Base-by-base conservation (phyloP, 768 basidiomycete genomes). In the Hericium erinaceus region DNA sequence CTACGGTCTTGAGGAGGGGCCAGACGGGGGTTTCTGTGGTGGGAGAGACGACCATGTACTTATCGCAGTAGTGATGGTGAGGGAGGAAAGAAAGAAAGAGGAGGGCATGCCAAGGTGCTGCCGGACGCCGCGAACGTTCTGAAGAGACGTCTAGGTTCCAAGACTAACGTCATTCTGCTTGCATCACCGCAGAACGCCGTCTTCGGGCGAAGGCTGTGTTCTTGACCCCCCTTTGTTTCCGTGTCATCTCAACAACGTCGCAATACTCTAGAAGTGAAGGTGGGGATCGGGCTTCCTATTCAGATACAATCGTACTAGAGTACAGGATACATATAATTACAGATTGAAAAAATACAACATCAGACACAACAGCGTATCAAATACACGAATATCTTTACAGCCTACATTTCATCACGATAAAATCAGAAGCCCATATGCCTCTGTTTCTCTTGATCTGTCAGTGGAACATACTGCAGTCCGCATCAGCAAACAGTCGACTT, bases 1-100 rank as follows among this genome's bases (percentile, higher is more conserved):
- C 81, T 40, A 85, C 83, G 13, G 80, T 82, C 58, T 77, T 61
- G 37, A 85, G 73, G 15, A 85, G 75, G 5, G 76, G 69, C 52
- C 64, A 69, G 51, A 81, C 62, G 11, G 78, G 77, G 6, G 65
- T 65, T 7, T 61, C n/a, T 16, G 49, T 22, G 10, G 28, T 2
- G 7, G 28, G 16, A 37, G 28, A 24, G 49, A 26, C 18, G 22
- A 51, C 49, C 49, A 51, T 51, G 49, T 22, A 51, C 49, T 20
- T 46, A 46, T 46, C 22, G 33, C 33, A 10, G 33, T 33, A 33
- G 9, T 51, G 20, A 3, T 51, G 44, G 44, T n/a, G 20, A 15
- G 15, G 44, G 15, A 20, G 20, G 44, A 46, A 20, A 46, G 44
- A 46, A 33, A 20, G 13, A 18, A 15, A 20, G 13, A 18, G n/a